phyloP scores from a whole-genome alignment of 2,329 filamentous ascomycete species.

The Neoarthrinium moseri region DNA sequence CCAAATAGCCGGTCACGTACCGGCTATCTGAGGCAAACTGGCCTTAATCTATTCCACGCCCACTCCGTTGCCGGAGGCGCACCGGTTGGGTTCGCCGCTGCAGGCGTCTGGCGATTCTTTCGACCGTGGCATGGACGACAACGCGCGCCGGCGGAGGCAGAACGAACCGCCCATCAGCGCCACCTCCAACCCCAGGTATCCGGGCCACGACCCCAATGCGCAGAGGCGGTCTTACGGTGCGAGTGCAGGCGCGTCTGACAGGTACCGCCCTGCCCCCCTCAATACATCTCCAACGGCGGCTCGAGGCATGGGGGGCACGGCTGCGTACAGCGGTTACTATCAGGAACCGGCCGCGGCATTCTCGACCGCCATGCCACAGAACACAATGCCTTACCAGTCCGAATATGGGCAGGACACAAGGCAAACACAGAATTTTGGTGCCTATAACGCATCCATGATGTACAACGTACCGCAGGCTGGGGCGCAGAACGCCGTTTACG shows the following conservation, averaged over 20 bases:
- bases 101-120: conserved; percentile 51
- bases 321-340: conserved; percentile 60
- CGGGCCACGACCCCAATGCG: conserved; percentile 48
- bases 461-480: conserved; percentile 72
- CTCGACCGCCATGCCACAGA: conserved; percentile 55
- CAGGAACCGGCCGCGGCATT: conserved; percentile 52
- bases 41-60: conserved; percentile 59
- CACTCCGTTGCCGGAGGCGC: conserved; percentile 64
- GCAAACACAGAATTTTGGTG: conserved; percentile 52
- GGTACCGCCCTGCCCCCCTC: conserved; percentile 48
- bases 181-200: conserved; percentile 53
- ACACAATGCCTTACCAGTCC: conserved; percentile 51
- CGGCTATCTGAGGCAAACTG: conserved; percentile 54
- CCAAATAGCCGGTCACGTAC: conserved; percentile 27
- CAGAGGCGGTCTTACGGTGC: conserved; percentile 45
- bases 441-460: conserved; percentile 69
- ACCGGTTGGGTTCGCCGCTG: conserved; percentile 61
- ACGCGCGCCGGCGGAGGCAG: conserved; percentile 71
- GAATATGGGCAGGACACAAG: conserved; percentile 65
- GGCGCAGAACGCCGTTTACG: conserved; percentile 67
- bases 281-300: conserved; percentile 46
- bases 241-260: conserved; percentile 43
- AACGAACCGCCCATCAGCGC: conserved; percentile 69
- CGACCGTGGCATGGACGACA: conserved; percentile 74
- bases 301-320: conserved; percentile 54